Evolutionary conservation across 495 filamentous ascomycete species (phyloP).

Genomic region (Aspergillus affinis): DNA sequence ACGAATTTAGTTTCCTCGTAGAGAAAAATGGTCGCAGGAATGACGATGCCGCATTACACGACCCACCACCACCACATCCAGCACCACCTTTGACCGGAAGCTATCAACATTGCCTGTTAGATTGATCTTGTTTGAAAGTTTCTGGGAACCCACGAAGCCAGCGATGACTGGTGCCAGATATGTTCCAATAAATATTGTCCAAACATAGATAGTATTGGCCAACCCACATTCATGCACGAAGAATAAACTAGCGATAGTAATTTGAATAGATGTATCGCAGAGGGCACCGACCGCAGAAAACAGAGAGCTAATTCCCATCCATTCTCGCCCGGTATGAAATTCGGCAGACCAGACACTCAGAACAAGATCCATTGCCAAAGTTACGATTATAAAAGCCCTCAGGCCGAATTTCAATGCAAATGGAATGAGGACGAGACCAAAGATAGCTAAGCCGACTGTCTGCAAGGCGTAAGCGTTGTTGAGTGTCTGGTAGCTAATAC

Average conservation of each 20-base stretch:
- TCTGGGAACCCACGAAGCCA: too few relatives aligned
- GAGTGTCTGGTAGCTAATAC: conserved; percentile 33
- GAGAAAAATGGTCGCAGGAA: conserved; percentile 38
- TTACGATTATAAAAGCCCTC: conserved; percentile 45
- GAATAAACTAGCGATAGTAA: conserved; percentile 49
- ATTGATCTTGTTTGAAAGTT: too few relatives aligned
- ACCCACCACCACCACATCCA: conserved; percentile 55
- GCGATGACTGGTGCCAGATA: conserved; percentile 44
- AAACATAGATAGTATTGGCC: conserved; percentile 42
- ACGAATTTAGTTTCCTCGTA: conserved; percentile 48
- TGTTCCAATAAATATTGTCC: conserved; percentile 29
- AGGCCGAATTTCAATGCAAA: conserved; percentile 48
- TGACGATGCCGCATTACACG: conserved; percentile 42
- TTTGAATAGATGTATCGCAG: conserved; percentile 44
- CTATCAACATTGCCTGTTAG: too few relatives aligned
- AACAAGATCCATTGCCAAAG: conserved; percentile 31
- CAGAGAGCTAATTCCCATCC: conserved; percentile 34
- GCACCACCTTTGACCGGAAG: conserved; percentile 49
- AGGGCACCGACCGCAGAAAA: conserved; percentile 38
- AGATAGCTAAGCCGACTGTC: conserved; percentile 38
- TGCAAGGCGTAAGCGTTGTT: conserved; percentile 39
- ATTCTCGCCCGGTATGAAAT: conserved; percentile 29
- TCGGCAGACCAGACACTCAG: conserved; percentile 40
- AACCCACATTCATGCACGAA: conserved; percentile 48
- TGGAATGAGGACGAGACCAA: conserved; percentile 44